Percentiles rank a stretch among this genome's conserved stretches.
These are phyloP conservation scores for Aspergillus homomorphus DNA, from an alignment of 495 filamentous ascomycete species.

Conservation along the genomic window DNA sequence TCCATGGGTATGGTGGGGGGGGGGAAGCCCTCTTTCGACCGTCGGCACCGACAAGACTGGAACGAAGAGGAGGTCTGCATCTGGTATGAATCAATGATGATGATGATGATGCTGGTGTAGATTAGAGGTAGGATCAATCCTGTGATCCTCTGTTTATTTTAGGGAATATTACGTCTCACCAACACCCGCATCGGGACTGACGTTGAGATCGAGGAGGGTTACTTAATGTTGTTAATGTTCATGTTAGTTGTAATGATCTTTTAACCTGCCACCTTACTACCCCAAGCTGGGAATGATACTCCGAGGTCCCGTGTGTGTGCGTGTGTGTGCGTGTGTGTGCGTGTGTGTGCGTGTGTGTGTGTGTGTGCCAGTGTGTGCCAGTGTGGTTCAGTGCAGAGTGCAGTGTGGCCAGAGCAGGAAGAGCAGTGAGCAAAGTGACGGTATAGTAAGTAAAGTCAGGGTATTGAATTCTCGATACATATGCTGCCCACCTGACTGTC, in stretches of 20 bases:
- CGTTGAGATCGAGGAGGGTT: too few relatives aligned
- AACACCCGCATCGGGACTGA: background rate
- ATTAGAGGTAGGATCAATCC: background rate
- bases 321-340: too few relatives aligned
- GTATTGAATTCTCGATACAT: too few relatives aligned
- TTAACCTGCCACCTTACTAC: background rate
- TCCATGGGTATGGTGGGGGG: background rate
- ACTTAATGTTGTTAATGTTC: too few relatives aligned
- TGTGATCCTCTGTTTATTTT: background rate
- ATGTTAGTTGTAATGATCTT: background rate
- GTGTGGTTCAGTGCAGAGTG: too few relatives aligned
- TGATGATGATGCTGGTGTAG: background rate
- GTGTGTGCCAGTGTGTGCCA: too few relatives aligned
- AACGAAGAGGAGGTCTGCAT: background rate
- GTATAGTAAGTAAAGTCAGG: background rate
- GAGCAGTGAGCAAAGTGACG: background rate
- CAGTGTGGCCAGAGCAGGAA: background rate
- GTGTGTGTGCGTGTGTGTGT: too few relatives aligned
- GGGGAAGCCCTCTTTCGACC: background rate
- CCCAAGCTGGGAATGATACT: background rate
- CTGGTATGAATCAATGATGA: background rate
- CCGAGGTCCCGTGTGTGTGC: background rate
- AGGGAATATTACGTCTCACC: background rate
- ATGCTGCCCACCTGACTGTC: background rate
- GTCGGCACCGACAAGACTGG: background rate